Percentiles rank a stretch among this genome's conserved stretches.
Conservation (phyloP, 2,329 filamentous ascomycete genomes). For the Colletotrichum endophyticum region DNA sequence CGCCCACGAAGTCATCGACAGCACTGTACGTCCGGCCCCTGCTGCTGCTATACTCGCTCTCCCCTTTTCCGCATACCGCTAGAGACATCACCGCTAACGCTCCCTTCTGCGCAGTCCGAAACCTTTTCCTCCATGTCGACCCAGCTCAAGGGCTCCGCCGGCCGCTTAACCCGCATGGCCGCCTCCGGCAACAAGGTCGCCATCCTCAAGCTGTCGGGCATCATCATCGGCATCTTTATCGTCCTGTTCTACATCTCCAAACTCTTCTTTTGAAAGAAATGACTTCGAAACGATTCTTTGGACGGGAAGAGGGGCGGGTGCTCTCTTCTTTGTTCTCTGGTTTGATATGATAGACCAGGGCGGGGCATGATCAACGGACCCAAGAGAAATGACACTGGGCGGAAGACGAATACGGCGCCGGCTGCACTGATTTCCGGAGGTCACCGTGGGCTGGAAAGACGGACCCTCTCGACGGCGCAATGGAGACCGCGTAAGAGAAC, state of each 20-base stretch:
- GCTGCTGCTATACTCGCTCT: not conserved
- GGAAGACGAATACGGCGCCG: not conserved
- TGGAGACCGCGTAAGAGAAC: not conserved
- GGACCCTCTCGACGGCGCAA: not conserved
- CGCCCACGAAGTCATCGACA: conserved; percentile 86
- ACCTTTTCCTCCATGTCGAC: conserved; percentile 89
- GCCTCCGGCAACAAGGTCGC: conserved; percentile 89
- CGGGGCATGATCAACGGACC: not conserved
- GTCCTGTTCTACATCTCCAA: conserved; percentile 76
- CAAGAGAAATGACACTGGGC: not conserved
- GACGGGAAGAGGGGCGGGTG: not conserved
- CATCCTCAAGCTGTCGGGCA: conserved; percentile 86
- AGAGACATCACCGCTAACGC: not conserved
- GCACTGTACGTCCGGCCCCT: conserved; percentile 66
- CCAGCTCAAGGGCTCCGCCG: conserved; percentile 82
- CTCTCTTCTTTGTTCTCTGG: not conserved
- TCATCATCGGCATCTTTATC: conserved; percentile 75
- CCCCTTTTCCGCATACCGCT: not conserved
- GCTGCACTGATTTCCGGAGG: not conserved
- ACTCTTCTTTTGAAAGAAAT: conserved; percentile 59
- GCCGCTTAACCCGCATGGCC: conserved; percentile 87
- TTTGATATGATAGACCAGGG: not conserved
- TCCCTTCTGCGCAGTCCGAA: conserved; percentile 65
- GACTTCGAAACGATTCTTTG: not conserved
- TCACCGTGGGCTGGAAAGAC: not conserved